phyloP scores from a whole-genome alignment of 2,329 filamentous ascomycete genomes.

The Onygenales sp. region DNA sequence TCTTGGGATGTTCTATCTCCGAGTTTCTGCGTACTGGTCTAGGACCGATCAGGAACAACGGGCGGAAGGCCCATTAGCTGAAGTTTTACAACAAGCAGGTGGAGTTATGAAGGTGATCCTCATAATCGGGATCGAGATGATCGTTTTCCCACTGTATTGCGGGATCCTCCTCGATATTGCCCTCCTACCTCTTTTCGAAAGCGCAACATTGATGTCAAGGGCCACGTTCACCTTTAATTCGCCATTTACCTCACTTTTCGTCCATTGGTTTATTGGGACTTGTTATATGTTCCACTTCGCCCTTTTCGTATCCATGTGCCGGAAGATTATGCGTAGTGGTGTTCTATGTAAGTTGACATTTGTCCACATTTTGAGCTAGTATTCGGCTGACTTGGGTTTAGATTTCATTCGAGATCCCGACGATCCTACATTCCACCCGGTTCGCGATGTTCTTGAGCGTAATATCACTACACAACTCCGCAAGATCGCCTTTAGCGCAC shows the following conservation, averaged over 20 bases:
- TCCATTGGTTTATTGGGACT: slow-evolving; percentile 97
- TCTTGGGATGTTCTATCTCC: slow-evolving; percentile 69
- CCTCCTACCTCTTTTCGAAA: slow-evolving; percentile 77
- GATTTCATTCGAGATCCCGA: slow-evolving; percentile 97
- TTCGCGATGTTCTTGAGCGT: slow-evolving; percentile 89
- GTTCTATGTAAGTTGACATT: slow-evolving; percentile 63
- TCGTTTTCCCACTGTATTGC: slow-evolving; percentile 92
- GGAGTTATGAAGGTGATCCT: slow-evolving; percentile 96
- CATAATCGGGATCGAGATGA: slow-evolving; percentile 98
- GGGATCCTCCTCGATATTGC: slow-evolving; percentile 83
- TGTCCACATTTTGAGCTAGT: background rate
- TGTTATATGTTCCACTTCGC: slow-evolving; percentile 99
- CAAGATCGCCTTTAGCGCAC: slow-evolving; percentile 91
- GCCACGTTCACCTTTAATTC: slow-evolving; percentile 67
- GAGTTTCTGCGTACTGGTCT: slow-evolving; percentile 60
- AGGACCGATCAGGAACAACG: slow-evolving; percentile 44
- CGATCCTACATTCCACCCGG: slow-evolving; percentile 95
- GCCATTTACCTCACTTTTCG: slow-evolving; percentile 84
- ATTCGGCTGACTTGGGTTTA: slow-evolving; percentile 22
- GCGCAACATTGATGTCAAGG: slow-evolving; percentile 66
- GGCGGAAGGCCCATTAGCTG: slow-evolving; percentile 62
- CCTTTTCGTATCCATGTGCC: slow-evolving; percentile 96
- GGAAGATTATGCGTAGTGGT: slow-evolving; percentile 90
- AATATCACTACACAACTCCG: slow-evolving; percentile 85
- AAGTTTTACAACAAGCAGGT: slow-evolving; percentile 81